Percentiles rank a stretch among this genome's conserved stretches.
phyloP scores from a whole-genome alignment of 2,329 filamentous ascomycete genomes.

The Alternaria panax region DNA sequence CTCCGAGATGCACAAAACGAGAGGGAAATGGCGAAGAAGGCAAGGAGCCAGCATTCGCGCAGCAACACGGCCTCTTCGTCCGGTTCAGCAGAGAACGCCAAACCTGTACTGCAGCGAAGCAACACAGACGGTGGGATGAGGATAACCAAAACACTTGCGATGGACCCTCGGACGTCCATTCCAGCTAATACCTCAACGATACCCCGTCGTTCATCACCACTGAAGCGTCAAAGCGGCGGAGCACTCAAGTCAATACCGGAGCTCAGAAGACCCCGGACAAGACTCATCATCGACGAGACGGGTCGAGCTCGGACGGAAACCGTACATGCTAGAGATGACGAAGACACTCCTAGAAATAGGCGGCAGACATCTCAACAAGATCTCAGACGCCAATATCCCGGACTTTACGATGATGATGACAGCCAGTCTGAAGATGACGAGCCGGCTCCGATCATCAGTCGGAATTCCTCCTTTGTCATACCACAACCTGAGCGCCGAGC shows the following conservation, averaged over 20 bases:
- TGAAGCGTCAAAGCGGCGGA: constrained; percentile 54
- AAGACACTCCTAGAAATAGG: constrained; percentile 38
- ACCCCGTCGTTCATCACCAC: constrained; percentile 55
- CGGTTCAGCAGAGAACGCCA: constrained; percentile 41
- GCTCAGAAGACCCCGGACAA: constrained; percentile 51
- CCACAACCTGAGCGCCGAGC: constrained; percentile 41
- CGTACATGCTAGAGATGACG: constrained; percentile 46
- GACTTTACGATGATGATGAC: constrained; percentile 53
- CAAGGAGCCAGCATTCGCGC: constrained; percentile 49
- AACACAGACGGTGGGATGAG: constrained; percentile 55
- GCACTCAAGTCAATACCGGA: constrained; percentile 58
- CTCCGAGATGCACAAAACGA: constrained; percentile 45
- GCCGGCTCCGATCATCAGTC: constrained; percentile 39
- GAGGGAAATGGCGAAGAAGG: constrained; percentile 40
- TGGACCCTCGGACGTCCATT: constrained; percentile 40
- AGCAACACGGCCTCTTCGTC: constrained; percentile 51
- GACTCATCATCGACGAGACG: constrained; percentile 58
- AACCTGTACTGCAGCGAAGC: constrained; percentile 53
- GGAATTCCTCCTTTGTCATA: constrained; percentile 47
- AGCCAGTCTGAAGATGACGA: constrained; percentile 50
- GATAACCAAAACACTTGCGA: constrained; percentile 35
- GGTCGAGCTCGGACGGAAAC: constrained; percentile 58
- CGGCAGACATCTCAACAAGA: constrained; percentile 36
- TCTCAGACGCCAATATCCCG: constrained; percentile 52
- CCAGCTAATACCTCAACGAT: constrained; percentile 39